Evolutionary conservation across 1,284 basidiomycete genomes (phyloP), one percentile per base, ranked within the genome.

Genomic region (Sphaerobolus stellatus): DNA sequence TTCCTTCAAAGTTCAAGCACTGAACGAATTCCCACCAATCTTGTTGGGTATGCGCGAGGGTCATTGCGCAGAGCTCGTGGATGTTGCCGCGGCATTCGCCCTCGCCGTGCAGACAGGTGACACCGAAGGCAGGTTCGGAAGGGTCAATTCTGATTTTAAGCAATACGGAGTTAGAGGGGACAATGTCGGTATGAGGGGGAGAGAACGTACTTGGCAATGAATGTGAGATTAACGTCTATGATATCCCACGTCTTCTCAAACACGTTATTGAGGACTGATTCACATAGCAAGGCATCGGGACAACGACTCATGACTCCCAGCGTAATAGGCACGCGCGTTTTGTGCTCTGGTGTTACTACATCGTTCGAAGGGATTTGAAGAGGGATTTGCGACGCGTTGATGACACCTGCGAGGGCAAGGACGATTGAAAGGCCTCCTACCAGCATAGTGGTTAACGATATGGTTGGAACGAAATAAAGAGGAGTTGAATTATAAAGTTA

Each of bases 61-160:
- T 82, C 56, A 75, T 73, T 13, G 84, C 83, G 66, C 92, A 95
- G 24, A 95, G 77, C 66, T 94, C 84, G 59, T 94, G 88, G 16
- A 92, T 81, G 71, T 94, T 92, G 49, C 90, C 92, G n/a, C 83
- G 84, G 63, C 91, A 94, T 71, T 95, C 92, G 45, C 79, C 70
- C 16, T 74, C 71, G 20, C 92, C 92, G 67, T 95, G 92, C 75
- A 78, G 80, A 71, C 92, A 94, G 24, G 74, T 80, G 20, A 90
- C 81, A 14, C 91, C 91, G 64, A 86, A 88, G 46, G 78, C 74
- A 11, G 81, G 71, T 38, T 88, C 86, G 9, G 81, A 77, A 24
- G 75, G 61, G 66, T 93, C 82, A 25, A 82, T 66, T 49, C 91
- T 92, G 63, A 49, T 16, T 38, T 22, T 20, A 48, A 41, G 40